A percentile compares a stretch with the other conserved stretches of the same genome.
These are phyloP conservation scores for Sequoia sempervirens DNA, from an alignment of 75 land plant species.

Conservation along the genomic window DNA sequence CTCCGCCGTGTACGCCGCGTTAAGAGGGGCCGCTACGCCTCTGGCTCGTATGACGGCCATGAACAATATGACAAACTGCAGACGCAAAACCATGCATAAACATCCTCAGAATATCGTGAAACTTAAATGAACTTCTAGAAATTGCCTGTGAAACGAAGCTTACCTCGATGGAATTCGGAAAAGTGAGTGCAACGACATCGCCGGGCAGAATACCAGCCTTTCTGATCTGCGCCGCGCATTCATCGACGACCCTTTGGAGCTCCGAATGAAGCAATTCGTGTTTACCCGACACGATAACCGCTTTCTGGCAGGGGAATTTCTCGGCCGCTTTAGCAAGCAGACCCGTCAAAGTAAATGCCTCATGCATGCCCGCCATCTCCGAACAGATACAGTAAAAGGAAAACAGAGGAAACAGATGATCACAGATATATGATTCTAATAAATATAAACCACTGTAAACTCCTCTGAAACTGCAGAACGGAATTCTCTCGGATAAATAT, in stretches of 20 bases:
- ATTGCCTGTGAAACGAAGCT: background rate
- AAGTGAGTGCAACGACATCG: constrained; percentile 82
- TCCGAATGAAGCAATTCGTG: constrained; percentile 42
- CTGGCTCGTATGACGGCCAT: constrained; percentile 74
- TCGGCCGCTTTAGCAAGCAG: constrained; percentile 40
- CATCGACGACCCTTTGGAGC: constrained; percentile 45
- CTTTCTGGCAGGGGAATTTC: constrained; percentile 46
- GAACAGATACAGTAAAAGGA: background rate
- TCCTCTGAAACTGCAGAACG: no score
- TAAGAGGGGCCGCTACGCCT: constrained; percentile 87
- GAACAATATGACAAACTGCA: constrained; percentile 80
- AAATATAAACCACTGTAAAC: no score
- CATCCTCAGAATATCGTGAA: no score
- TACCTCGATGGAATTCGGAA: constrained; percentile 87
- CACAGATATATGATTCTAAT: no score
- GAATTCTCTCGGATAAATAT: no score
- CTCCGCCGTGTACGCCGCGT: constrained; percentile 83
- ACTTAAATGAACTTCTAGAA: background rate
- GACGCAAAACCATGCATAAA: background rate
- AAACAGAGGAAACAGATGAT: background rate
- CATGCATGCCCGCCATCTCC: background rate
- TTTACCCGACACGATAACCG: constrained; percentile 51
- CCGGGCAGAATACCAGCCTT: constrained; percentile 53
- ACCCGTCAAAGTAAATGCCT: constrained; percentile 32
- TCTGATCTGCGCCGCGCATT: constrained; percentile 46